Evolutionary conservation across 1,139 yeast genomes (phyloP), one percentile per base, ranked within the genome.

Genomic region (Candida tropicalis): DNA sequence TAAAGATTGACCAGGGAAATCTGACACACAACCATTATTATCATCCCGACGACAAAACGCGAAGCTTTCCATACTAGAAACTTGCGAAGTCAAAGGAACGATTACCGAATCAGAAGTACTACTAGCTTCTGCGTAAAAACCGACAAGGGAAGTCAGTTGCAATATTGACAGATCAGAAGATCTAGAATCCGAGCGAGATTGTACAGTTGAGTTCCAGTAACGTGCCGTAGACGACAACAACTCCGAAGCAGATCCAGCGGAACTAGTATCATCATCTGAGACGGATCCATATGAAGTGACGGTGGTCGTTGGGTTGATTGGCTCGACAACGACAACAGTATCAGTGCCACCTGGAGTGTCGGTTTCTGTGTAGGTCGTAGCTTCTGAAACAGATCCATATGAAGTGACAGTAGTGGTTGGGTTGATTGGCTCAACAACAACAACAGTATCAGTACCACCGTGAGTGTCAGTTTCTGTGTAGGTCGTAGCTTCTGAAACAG

Each of bases 301-400:
- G 25, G 38, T 24, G 0, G 44, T 42, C 3, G 56, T 20, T 12
- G 4, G 18, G n/a, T 34, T 39, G 12, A 42, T 25, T 13, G 64
- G 63, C 8, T 48, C 52, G 12, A 53, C 55, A 20, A 59, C 51
- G 26, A 53, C 43, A 5, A 58, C 57, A 11, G 59, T 51, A 37
- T 48, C 51, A 12, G 13, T 24, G 28, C 18, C 16, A 16, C 18
- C 28, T 5, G 29, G 29, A 24, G 17, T 31, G 12, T 26, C 35
- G 11, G 39, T 17, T 9, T 29, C 24, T 10, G 57, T 47, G 2
- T 35, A 40, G 2, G 42, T 35, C 8, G 56, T 2, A 13, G 31
- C 18, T 11, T 4, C 15, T 2, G 44, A 35, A 3, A 10, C 41
- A 3, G 39, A 16, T 7, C 41, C 45, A 17, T 50, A 38, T 45